Evolutionary conservation across 768 basidiomycete species (phyloP).

Genomic region (Austroboletus festivus): DNA sequence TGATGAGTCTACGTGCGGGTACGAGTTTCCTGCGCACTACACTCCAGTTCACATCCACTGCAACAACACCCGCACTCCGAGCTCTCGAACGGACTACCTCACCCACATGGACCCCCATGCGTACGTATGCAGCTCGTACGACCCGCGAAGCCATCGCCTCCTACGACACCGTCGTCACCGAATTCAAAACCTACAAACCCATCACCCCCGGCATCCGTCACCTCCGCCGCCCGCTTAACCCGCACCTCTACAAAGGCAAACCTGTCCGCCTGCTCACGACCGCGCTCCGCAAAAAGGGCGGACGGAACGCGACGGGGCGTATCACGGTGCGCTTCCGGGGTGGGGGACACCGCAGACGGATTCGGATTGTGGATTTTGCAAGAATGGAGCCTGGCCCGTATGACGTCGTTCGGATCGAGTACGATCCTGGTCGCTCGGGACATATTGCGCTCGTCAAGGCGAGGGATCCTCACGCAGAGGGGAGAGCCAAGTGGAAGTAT

Average conservation of each 20-base stretch:
- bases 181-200: constrained; percentile 90
- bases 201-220: constrained; percentile 85
- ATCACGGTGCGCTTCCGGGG: constrained; percentile 89
- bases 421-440: constrained; percentile 90
- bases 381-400: constrained; percentile 76
- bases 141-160: constrained; percentile 31
- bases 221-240: constrained; percentile 74
- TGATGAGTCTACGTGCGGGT: constrained; percentile 1
- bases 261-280: constrained; percentile 82
- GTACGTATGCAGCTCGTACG: constrained; percentile 35
- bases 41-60: constrained; percentile 2
- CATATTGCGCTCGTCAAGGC: constrained; percentile 89
- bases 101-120: constrained; percentile 14
- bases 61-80: constrained; percentile 7
- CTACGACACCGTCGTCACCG: constrained; percentile 41
- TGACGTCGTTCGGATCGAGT: constrained; percentile 93
- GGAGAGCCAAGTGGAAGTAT: constrained; percentile 72
- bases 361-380: constrained; percentile 84
- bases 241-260: constrained; percentile 81
- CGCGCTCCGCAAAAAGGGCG: constrained; percentile 80
- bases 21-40: constrained; percentile 14
- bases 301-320: constrained; percentile 76
- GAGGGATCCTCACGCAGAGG: constrained; percentile 51
- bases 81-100: not conserved
- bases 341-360: constrained; percentile 85